A percentile compares a stretch with the other conserved stretches of the same genome.
phyloP scores from a whole-genome alignment of 2,329 filamentous ascomycete genomes.

The Polychaeton citri region DNA sequence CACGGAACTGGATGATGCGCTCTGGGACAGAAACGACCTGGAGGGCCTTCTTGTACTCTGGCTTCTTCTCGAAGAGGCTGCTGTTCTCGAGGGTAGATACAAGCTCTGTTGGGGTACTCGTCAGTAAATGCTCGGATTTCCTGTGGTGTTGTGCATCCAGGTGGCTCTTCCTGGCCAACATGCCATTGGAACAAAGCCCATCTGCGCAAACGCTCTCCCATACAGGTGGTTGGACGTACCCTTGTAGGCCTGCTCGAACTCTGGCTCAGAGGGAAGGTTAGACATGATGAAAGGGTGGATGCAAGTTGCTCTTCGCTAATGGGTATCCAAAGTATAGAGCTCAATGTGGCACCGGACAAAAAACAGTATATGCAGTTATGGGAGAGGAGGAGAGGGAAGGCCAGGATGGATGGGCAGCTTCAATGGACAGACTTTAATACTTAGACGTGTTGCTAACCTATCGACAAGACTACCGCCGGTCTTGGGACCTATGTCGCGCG shows the following conservation, averaged over 20 bases:
- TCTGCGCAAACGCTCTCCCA: too few species aligned
- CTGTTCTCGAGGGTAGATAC: constrained; percentile 88
- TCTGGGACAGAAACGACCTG: constrained; percentile 81
- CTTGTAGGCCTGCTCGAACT: constrained; percentile 98
- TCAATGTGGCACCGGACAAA: too few species aligned
- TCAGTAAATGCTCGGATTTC: constrained; percentile 2
- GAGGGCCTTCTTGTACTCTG: constrained; percentile 86
- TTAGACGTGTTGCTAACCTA: too few species aligned
- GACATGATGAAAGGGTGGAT: constrained; percentile 4
- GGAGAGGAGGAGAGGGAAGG: too few species aligned
- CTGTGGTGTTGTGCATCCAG: neutral
- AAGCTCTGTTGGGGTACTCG: constrained; percentile 52
- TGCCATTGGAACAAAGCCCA: too few species aligned
- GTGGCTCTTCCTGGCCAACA: too few species aligned
- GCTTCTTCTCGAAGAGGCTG: constrained; percentile 83
- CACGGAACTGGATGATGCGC: constrained; percentile 92
- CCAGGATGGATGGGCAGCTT: too few species aligned
- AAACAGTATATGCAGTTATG: too few species aligned
- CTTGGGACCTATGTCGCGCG: too few species aligned
- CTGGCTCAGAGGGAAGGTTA: constrained; percentile 58
- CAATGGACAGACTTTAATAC: too few species aligned
- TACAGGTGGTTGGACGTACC: constrained; percentile 49
- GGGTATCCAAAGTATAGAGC: too few species aligned
- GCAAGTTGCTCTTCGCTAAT: neutral
- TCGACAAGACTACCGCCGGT: too few species aligned